Evolutionary conservation across 2,329 filamentous ascomycete species (phyloP).

Genomic region (Alternaria burnsii): DNA sequence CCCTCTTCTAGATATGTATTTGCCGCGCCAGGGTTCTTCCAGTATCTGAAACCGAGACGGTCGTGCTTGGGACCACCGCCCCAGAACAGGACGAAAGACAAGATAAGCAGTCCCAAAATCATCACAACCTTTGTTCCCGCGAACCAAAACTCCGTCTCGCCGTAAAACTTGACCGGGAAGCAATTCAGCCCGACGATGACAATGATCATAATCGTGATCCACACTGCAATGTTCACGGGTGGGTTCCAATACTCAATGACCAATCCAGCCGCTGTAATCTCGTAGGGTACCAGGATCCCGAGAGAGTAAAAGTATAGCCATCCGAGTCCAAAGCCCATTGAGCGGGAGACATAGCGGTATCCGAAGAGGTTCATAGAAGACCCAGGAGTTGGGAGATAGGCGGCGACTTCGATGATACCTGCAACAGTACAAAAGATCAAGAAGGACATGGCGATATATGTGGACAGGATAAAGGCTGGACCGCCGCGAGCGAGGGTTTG

Average conservation of each 20-base stretch:
- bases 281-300: slow-evolving; percentile 44
- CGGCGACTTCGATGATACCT: slow-evolving; percentile 58
- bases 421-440: slow-evolving; percentile 38
- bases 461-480: slow-evolving; percentile 40
- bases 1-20: slow-evolving; percentile 59
- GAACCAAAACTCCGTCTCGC: slow-evolving; percentile 49
- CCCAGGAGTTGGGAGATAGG: slow-evolving; percentile 67
- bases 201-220: slow-evolving; percentile 50
- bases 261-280: slow-evolving; percentile 49
- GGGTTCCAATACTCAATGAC: slow-evolving; percentile 51
- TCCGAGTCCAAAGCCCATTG: slow-evolving; percentile 58
- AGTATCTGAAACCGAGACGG: slow-evolving; percentile 66
- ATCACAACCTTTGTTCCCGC: slow-evolving; percentile 45
- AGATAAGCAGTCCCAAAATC: slow-evolving; percentile 57
- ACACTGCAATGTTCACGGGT: slow-evolving; percentile 43
- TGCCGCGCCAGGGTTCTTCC: slow-evolving; percentile 62
- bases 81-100: slow-evolving; percentile 65
- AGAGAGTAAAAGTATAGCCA: slow-evolving; percentile 44
- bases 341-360: slow-evolving; percentile 65
- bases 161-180: slow-evolving; percentile 50
- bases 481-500: slow-evolving; percentile 55
- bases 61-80: slow-evolving; percentile 63
- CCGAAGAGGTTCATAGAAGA: slow-evolving; percentile 61
- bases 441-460: slow-evolving; percentile 43
- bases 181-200: slow-evolving; percentile 47